Evolutionary conservation across 2,329 filamentous ascomycete species (phyloP).

Genomic region (Sclerotinia borealis): DNA sequence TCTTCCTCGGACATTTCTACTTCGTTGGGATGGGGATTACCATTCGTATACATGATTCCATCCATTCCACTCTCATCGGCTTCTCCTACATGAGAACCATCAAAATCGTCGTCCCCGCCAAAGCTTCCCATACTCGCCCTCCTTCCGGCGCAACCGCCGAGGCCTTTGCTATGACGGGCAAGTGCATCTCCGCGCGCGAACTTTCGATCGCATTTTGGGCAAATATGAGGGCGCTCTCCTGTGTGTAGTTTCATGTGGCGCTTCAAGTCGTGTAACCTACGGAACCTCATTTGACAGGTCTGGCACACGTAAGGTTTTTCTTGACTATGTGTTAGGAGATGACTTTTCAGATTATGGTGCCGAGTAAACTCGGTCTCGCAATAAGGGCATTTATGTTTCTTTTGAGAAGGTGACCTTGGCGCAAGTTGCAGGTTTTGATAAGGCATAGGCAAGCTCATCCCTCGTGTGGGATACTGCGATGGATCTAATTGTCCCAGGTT

Average conservation of each 20-base stretch:
- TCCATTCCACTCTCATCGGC: slow-evolving; percentile 53
- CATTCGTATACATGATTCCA: slow-evolving; percentile 44
- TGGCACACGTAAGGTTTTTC: slow-evolving; percentile 95
- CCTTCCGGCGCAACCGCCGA: slow-evolving; percentile 88
- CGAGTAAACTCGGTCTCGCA: slow-evolving; percentile 95
- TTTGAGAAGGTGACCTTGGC: slow-evolving; percentile 66
- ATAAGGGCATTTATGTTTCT: slow-evolving; percentile 95
- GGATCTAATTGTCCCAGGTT: slow-evolving; percentile 26
- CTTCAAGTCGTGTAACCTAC: slow-evolving; percentile 90
- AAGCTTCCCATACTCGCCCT: slow-evolving; percentile 81
- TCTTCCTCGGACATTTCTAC: slow-evolving; percentile 55
- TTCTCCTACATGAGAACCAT: slow-evolving; percentile 46
- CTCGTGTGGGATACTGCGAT: slow-evolving; percentile 36
- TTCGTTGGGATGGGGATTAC: slow-evolving; percentile 48
- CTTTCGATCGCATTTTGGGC: slow-evolving; percentile 86
- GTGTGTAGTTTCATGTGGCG: slow-evolving; percentile 95
- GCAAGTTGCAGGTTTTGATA: slow-evolving; percentile 40
- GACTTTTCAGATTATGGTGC: slow-evolving; percentile 95
- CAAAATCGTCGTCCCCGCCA: slow-evolving; percentile 69
- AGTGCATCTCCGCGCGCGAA: slow-evolving; percentile 94
- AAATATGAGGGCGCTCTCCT: slow-evolving; percentile 90
- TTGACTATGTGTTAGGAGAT: slow-evolving; percentile 94
- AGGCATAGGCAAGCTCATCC: slow-evolving; percentile 53
- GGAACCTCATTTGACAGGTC: slow-evolving; percentile 88
- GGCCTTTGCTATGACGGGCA: slow-evolving; percentile 90